A percentile compares a stretch with the other conserved stretches of the same genome.
These are phyloP conservation scores for Micractinium sp. DNA, from an alignment of 139 green algal species.

Conservation along the genomic window DNA sequence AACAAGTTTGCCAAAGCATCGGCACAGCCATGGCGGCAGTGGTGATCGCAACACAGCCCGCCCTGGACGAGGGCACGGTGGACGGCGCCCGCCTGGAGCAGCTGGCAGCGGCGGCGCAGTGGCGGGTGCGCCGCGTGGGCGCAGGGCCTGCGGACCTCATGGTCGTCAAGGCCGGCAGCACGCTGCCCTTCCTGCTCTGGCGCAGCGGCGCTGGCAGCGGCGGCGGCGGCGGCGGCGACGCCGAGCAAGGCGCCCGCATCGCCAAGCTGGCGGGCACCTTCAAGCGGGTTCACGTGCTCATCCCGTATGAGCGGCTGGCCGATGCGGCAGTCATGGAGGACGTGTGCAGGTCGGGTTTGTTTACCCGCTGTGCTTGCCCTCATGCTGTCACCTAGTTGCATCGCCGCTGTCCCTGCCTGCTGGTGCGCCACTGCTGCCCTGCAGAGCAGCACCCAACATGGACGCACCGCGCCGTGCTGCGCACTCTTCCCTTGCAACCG, in stretches of 20 bases:
- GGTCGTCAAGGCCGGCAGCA: no score
- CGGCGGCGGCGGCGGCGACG: not conserved
- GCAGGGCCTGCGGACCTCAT: no score
- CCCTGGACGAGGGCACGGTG: not conserved
- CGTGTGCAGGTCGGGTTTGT: not conserved
- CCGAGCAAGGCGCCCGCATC: not conserved
- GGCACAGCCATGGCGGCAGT: not conserved
- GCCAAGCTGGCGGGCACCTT: not conserved
- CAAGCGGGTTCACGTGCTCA: slow-evolving; percentile 13
- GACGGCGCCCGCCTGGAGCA: not conserved
- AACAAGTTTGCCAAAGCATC: not conserved
- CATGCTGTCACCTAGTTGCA: not conserved
- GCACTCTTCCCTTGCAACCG: not conserved
- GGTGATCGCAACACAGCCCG: not conserved
- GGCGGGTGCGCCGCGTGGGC: no score
- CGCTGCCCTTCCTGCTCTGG: slow-evolving; percentile 18
- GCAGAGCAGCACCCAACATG: not conserved
- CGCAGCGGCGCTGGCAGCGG: not conserved
- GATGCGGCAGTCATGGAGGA: not conserved
- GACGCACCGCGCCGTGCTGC: not conserved
- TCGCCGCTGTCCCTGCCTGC: not conserved
- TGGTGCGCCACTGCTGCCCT: not conserved
- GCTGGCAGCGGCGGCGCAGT: not conserved
- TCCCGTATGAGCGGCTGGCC: slow-evolving; percentile 1
- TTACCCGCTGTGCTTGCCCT: not conserved